These are phyloP conservation scores for Logfia minima DNA, from an alignment of 129 eudicot species.

Conservation along the genomic window DNA sequence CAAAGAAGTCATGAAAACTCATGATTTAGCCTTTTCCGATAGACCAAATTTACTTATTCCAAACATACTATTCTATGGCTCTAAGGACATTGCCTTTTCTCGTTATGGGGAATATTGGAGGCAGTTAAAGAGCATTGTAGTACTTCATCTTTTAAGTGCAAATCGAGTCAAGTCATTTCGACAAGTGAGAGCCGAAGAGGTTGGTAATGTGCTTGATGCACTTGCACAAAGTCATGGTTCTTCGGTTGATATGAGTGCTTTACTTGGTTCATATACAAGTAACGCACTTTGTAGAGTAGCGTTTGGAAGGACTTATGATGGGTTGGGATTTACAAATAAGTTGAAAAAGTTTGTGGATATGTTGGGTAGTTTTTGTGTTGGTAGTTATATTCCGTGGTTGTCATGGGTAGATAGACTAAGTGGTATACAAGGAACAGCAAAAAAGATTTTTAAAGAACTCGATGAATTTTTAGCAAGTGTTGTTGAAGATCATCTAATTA, in stretches of 20 bases:
- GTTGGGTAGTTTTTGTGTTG: slow-evolving; percentile 8
- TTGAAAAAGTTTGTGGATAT: slow-evolving; percentile 14
- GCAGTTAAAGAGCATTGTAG: slow-evolving; percentile 24
- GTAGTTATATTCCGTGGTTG: slow-evolving; percentile 35
- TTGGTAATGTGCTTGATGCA: slow-evolving; percentile 6
- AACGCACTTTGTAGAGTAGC: slow-evolving; percentile 20
- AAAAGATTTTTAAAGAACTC: slow-evolving; percentile 24
- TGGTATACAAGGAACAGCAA: slow-evolving; percentile 34
- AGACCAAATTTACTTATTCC: slow-evolving; percentile 11
- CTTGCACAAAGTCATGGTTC: background rate
- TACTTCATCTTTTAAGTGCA: slow-evolving; percentile 17
- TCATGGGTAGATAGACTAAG: slow-evolving; percentile 33
- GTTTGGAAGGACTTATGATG: slow-evolving; percentile 28
- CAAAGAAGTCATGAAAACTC: slow-evolving; percentile 39
- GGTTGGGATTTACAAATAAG: background rate
- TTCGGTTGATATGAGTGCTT: slow-evolving; percentile 8
- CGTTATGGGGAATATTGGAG: slow-evolving; percentile 40
- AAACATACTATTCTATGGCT: slow-evolving; percentile 12
- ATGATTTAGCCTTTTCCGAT: slow-evolving; percentile 32
- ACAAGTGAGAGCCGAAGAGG: slow-evolving; percentile 37
- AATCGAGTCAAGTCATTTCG: slow-evolving; percentile 25
- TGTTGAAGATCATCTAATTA: slow-evolving; percentile 32
- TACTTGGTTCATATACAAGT: background rate
- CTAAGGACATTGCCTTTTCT: slow-evolving; percentile 27
- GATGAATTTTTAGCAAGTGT: slow-evolving; percentile 42